Evolutionary conservation across 345 rosid species (phyloP).

Genomic region (Durio zibethinus): DNA sequence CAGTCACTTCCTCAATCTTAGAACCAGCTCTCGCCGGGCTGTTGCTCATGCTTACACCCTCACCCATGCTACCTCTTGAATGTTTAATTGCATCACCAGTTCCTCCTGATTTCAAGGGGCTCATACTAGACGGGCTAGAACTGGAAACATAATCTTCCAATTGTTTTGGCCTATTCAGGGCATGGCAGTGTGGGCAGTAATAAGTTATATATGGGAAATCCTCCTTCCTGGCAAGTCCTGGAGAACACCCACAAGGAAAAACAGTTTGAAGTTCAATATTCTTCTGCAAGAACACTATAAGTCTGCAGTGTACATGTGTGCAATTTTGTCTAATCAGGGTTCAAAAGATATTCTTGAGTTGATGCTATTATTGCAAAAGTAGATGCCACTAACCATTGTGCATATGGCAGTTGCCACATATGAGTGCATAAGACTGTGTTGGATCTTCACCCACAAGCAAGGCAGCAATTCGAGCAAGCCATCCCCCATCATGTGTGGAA

Average conservation of each 20-base stretch:
- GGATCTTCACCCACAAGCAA: conserved; percentile 98
- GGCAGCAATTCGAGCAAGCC: conserved; percentile 92
- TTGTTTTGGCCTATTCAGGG: conserved; percentile 67
- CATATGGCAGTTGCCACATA: conserved; percentile 91
- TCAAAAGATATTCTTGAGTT: too few relatives aligned
- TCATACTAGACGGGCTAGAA: conserved; percentile 27
- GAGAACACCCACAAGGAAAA: background rate
- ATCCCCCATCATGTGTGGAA: conserved; percentile 56
- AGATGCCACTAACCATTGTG: conserved; percentile 71
- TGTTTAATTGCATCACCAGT: conserved; percentile 18
- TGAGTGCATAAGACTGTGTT: conserved; percentile 83
- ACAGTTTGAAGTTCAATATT: background rate
- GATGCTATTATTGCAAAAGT: background rate
- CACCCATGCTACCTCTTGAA: conserved; percentile 8
- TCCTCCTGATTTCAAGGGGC: conserved; percentile 24
- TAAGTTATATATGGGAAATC: conserved; percentile 76
- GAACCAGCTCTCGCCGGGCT: background rate
- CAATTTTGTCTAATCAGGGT: background rate
- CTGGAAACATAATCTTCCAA: conserved; percentile 34
- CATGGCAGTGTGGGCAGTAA: conserved; percentile 88
- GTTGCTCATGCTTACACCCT: background rate
- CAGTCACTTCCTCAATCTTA: conserved; percentile 1
- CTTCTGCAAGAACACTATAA: background rate
- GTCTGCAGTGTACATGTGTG: background rate
- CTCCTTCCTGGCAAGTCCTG: conserved; percentile 89